Evolutionary conservation across 306 rosid species (phyloP).

Genomic region (Begonia loranthoides): DNA sequence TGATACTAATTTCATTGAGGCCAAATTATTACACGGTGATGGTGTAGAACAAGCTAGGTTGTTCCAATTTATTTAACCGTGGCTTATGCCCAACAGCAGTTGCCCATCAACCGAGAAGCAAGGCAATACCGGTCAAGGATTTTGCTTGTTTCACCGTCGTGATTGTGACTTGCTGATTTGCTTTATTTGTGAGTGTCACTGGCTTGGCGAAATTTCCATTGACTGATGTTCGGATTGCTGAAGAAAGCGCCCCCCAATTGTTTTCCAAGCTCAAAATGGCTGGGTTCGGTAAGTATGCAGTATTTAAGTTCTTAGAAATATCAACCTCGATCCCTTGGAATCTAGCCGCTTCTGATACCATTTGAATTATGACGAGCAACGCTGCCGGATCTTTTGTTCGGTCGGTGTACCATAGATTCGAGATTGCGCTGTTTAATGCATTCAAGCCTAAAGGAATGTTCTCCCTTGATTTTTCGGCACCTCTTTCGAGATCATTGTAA

Average conservation of each 20-base stretch:
- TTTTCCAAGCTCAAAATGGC: background rate
- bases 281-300: background rate
- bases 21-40: too few relatives aligned
- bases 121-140: too few relatives aligned
- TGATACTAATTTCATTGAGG: too few relatives aligned
- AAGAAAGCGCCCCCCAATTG: background rate
- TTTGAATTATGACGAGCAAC: background rate
- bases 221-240: background rate
- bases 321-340: background rate
- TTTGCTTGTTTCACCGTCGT: too few relatives aligned
- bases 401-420: background rate
- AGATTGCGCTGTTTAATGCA: background rate
- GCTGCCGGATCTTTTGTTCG: background rate
- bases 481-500: background rate
- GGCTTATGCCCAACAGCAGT: too few relatives aligned
- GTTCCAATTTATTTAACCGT: too few relatives aligned
- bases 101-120: too few relatives aligned
- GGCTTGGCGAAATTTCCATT: background rate
- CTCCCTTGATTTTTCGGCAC: background rate
- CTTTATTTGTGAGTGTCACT: background rate
- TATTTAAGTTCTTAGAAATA: background rate
- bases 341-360: background rate
- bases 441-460: background rate
- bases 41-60: too few relatives aligned
- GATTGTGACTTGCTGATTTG: too few relatives aligned